A percentile compares a stretch with the other conserved stretches of the same genome.
Conservation (phyloP, 148 eudicot species). For the Salicornia ramosissima region DNA sequence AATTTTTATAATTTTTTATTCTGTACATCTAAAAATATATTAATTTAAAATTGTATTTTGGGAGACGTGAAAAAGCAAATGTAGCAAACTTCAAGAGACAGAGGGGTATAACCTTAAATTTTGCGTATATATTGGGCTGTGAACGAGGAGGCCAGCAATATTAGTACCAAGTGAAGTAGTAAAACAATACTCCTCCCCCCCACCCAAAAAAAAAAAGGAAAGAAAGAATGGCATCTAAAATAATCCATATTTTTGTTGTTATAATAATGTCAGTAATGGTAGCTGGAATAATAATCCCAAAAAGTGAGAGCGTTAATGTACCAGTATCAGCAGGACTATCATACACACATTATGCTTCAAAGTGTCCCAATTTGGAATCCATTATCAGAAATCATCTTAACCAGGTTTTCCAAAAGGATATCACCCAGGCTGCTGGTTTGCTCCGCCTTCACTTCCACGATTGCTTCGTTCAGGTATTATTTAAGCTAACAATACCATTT, state of each 20-base stretch:
- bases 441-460: neutral
- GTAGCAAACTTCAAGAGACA: too few relatives aligned
- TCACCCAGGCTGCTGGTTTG: neutral
- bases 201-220: too few relatives aligned
- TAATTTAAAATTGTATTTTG: too few relatives aligned
- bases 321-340: neutral
- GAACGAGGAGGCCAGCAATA: neutral
- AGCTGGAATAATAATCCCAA: neutral
- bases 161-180: neutral
- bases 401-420: neutral
- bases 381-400: neutral
- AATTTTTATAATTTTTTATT: too few relatives aligned
- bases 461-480: neutral
- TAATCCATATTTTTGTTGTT: too few relatives aligned
- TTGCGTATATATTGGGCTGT: neutral
- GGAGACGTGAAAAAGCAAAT: too few relatives aligned
- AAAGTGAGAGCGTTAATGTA: neutral
- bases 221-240: neutral
- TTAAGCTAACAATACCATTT: too few relatives aligned
- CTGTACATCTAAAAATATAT: too few relatives aligned
- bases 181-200: too few relatives aligned
- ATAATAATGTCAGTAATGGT: neutral
- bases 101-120: neutral
- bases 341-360: neutral
- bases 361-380: neutral